Evolutionary conservation across 2,329 filamentous ascomycete genomes (phyloP).

Genomic region (Epichloe amarillans): DNA sequence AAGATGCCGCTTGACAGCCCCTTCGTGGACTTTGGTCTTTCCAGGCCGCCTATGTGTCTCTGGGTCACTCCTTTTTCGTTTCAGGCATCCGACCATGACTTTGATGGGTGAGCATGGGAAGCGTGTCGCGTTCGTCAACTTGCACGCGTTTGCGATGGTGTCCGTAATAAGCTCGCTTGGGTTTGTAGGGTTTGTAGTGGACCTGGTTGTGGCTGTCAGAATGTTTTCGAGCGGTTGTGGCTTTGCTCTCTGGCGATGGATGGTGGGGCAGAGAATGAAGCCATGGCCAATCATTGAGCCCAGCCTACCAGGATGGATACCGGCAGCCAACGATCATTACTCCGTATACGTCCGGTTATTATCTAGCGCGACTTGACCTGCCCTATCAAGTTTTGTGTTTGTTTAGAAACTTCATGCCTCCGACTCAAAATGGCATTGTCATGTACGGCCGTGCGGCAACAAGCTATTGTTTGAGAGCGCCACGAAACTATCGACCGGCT

Average conservation of each 20-base stretch:
- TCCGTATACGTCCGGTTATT: too few relatives aligned
- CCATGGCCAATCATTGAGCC: neutral
- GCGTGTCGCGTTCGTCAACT: neutral
- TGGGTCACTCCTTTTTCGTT: conserved; percentile 15
- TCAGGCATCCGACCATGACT: conserved; percentile 14
- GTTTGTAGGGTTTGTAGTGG: neutral
- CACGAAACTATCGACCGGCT: neutral
- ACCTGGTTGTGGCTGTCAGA: neutral
- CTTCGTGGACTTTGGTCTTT: conserved; percentile 1
- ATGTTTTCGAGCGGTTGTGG: neutral
- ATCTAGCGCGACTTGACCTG: too few relatives aligned
- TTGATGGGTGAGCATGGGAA: neutral
- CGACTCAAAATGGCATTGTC: too few relatives aligned
- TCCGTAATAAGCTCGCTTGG: neutral
- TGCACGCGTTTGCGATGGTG: neutral
- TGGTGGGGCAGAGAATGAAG: neutral
- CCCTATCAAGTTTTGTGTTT: too few relatives aligned
- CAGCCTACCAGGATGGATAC: too few relatives aligned
- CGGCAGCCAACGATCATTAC: too few relatives aligned
- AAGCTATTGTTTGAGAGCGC: too few relatives aligned
- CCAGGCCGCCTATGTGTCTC: conserved; percentile 5
- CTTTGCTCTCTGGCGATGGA: neutral
- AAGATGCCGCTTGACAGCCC: conserved; percentile 41
- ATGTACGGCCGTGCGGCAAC: too few relatives aligned
- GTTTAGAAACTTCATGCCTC: too few relatives aligned